phyloP scores from a whole-genome alignment of 2,329 filamentous ascomycete genomes.

The Tricladium varicosporioides region DNA sequence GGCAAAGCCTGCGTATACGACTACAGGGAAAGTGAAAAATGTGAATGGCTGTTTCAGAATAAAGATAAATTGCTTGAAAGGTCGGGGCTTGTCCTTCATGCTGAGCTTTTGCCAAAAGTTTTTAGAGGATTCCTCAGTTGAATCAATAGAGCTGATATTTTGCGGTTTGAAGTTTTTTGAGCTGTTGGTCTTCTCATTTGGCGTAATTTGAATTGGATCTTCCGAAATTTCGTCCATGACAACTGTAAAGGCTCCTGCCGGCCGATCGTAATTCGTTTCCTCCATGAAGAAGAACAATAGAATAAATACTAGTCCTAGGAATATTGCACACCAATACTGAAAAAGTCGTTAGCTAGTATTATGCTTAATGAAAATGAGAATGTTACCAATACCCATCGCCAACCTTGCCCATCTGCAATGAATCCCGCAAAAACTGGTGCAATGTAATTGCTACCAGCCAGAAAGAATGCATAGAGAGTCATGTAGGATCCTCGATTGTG shows the following conservation, averaged over 20 bases:
- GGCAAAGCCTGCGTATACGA: slow-evolving; percentile 36
- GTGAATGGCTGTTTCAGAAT: slow-evolving; percentile 30
- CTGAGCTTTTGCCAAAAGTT: slow-evolving; percentile 29
- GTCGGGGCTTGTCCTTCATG: slow-evolving; percentile 25
- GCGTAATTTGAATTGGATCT: slow-evolving; percentile 10
- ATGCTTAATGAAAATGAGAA: neutral
- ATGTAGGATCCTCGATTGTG: slow-evolving; percentile 44
- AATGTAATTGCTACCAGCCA: slow-evolving; percentile 45
- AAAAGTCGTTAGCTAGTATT: slow-evolving; percentile 33
- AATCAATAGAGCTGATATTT: too few relatives aligned
- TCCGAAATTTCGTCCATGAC: slow-evolving; percentile 8
- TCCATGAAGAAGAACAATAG: slow-evolving; percentile 59
- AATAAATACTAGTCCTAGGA: slow-evolving; percentile 46
- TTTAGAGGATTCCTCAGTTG: slow-evolving; percentile 7
- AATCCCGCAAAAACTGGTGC: slow-evolving; percentile 49
- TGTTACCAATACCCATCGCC: slow-evolving; percentile 5
- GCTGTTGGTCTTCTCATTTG: slow-evolving; percentile 14
- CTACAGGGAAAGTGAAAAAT: slow-evolving; percentile 35
- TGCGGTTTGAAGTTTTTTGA: slow-evolving; percentile 13
- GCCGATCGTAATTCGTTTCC: slow-evolving; percentile 48
- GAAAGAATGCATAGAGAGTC: slow-evolving; percentile 42
- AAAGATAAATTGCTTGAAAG: slow-evolving; percentile 30
- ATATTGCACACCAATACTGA: slow-evolving; percentile 54
- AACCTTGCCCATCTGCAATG: slow-evolving; percentile 43
- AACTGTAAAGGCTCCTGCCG: slow-evolving; percentile 1